phyloP scores from a whole-genome alignment of 2,329 filamentous ascomycete genomes.

The Ascochyta viciae-villosae region DNA sequence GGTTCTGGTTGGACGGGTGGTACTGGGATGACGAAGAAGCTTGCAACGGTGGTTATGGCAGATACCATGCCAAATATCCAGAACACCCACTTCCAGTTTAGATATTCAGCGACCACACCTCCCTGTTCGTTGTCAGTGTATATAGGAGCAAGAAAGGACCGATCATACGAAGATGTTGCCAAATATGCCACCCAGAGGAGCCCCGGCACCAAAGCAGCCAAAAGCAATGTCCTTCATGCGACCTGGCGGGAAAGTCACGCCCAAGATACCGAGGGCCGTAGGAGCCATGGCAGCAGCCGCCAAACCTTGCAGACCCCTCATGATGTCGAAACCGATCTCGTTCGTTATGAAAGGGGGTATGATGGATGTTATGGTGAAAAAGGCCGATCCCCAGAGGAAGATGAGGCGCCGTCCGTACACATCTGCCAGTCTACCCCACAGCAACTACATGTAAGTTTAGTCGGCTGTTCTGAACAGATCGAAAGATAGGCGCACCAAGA shows the following conservation, averaged over 20 bases:
- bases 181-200: conserved; percentile 68
- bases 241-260: conserved; percentile 70
- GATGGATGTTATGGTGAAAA: conserved; percentile 66
- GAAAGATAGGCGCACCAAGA: conserved; percentile 51
- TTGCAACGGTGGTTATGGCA: conserved; percentile 62
- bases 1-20: conserved; percentile 47
- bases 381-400: conserved; percentile 69
- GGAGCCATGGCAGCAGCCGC: conserved; percentile 74
- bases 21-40: conserved; percentile 66
- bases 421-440: conserved; percentile 73
- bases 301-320: conserved; percentile 71
- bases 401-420: conserved; percentile 71
- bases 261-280: conserved; percentile 73
- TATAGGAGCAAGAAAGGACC: not conserved
- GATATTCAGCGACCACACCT: conserved; percentile 68
- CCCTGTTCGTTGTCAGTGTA: conserved; percentile 43
- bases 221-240: conserved; percentile 76
- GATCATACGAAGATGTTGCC: conserved; percentile 63
- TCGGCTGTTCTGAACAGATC: not conserved
- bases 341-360: conserved; percentile 69
- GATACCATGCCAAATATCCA: conserved; percentile 69
- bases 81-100: conserved; percentile 47
- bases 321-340: conserved; percentile 72
- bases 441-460: conserved; percentile 46
- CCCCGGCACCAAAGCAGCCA: conserved; percentile 59